phyloP scores from a whole-genome alignment of 1,284 basidiomycete species.

The Malassezia furfur region DNA sequence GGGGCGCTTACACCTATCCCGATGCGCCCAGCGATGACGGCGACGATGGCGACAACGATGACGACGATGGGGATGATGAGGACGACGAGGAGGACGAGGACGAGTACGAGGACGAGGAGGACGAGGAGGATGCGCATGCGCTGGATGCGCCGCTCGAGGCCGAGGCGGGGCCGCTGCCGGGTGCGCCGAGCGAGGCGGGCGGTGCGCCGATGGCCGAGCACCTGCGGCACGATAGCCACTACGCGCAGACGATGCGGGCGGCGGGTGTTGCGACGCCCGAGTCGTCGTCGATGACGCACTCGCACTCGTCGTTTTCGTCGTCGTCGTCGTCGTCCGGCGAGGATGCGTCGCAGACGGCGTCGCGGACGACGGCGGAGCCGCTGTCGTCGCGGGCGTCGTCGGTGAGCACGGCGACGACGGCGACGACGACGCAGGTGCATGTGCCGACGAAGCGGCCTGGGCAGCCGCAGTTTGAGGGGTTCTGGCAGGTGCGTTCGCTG shows the following conservation, averaged over 20 bases:
- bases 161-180: too few relatives aligned
- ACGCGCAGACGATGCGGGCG: conserved; percentile 6
- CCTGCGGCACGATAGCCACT: neutral
- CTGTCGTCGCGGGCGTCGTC: conserved; percentile 6
- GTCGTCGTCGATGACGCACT: neutral
- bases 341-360: neutral
- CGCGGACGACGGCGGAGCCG: neutral
- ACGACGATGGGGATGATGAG: too few relatives aligned
- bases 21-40: too few relatives aligned
- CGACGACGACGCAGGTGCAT: neutral
- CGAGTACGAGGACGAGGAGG: too few relatives aligned
- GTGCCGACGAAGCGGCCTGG: conserved; percentile 11
- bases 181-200: too few relatives aligned
- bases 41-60: too few relatives aligned
- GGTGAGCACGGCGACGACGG: conserved; percentile 6
- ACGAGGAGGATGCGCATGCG: too few relatives aligned
- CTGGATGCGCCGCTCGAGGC: too few relatives aligned
- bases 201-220: too few relatives aligned
- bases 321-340: neutral
- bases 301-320: neutral
- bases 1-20: too few relatives aligned
- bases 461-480: conserved; percentile 27
- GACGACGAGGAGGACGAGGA: too few relatives aligned
- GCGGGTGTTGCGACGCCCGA: neutral
- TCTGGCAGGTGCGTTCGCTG: conserved; percentile 35